These are phyloP conservation scores for Leccinellum luteum DNA, from an alignment of 768 basidiomycete genomes.

Conservation along the genomic window DNA sequence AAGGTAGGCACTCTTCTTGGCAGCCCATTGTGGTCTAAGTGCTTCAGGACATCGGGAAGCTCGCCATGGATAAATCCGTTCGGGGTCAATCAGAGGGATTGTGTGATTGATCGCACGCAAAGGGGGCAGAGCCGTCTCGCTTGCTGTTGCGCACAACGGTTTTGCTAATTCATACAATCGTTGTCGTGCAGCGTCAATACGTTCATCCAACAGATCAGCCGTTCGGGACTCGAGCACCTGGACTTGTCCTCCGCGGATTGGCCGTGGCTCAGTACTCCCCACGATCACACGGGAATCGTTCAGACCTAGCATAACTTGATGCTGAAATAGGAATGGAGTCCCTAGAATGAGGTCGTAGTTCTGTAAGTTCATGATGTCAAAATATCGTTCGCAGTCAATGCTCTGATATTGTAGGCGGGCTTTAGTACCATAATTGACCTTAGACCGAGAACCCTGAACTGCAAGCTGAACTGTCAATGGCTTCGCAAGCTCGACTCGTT, in stretches of 20 bases:
- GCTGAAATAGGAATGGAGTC: conserved; percentile 38
- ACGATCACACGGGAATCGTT: conserved; percentile 19
- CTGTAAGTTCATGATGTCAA: conserved; percentile 39
- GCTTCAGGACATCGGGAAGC: neutral
- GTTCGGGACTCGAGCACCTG: neutral
- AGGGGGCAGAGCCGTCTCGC: neutral
- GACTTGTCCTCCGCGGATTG: conserved; percentile 12
- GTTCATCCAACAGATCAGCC: neutral
- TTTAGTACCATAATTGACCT: conserved; percentile 17
- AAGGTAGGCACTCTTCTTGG: neutral
- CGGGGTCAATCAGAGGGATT: neutral
- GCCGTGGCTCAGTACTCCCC: conserved; percentile 4
- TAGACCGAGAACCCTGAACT: conserved; percentile 28
- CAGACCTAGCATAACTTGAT: conserved; percentile 28
- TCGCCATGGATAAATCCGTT: neutral
- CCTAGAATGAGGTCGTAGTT: conserved; percentile 41
- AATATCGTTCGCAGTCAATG: conserved; percentile 20
- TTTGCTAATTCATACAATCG: neutral
- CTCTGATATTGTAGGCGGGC: conserved; percentile 15
- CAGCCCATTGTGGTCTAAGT: neutral
- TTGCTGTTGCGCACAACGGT: neutral
- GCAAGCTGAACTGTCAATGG: conserved; percentile 30
- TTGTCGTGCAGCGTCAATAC: neutral
- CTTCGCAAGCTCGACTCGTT: conserved; percentile 12
- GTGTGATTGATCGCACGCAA: conserved; percentile 3